A percentile compares a stretch with the other conserved stretches of the same genome.
Evolutionary conservation across 768 basidiomycete species (phyloP).

Genomic region (Hericium rajendrae): DNA sequence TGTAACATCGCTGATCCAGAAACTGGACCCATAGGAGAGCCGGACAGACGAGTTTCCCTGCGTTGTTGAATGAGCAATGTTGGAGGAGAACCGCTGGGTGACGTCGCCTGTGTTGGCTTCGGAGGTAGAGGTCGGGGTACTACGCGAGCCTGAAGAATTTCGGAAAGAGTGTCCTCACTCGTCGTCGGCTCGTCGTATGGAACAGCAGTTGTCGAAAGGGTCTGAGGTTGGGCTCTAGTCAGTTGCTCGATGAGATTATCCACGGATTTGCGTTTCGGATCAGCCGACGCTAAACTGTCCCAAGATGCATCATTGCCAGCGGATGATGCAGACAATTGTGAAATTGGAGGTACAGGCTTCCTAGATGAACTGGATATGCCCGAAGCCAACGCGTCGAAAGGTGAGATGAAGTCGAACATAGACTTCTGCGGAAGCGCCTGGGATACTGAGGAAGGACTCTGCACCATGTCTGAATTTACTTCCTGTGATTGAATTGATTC

Average conservation of each 20-base stretch:
- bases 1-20: slow-evolving; percentile 21
- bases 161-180: slow-evolving; percentile 23
- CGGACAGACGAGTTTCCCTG: slow-evolving; percentile 38
- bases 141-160: slow-evolving; percentile 29
- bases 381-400: slow-evolving; percentile 70
- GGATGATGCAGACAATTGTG: slow-evolving; percentile 29
- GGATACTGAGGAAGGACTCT: slow-evolving; percentile 17
- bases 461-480: slow-evolving; percentile 9
- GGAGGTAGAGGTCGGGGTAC: slow-evolving; percentile 57
- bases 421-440: slow-evolving; percentile 61
- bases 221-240: slow-evolving; percentile 36
- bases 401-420: slow-evolving; percentile 79
- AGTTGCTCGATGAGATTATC: slow-evolving; percentile 74
- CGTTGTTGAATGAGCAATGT: slow-evolving; percentile 41
- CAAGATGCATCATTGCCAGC: slow-evolving; percentile 50
- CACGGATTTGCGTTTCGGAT: slow-evolving; percentile 75
- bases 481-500: slow-evolving; percentile 14
- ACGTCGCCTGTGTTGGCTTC: slow-evolving; percentile 39
- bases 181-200: slow-evolving; percentile 23
- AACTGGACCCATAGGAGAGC: slow-evolving; percentile 35
- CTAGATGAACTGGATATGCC: slow-evolving; percentile 38
- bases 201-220: slow-evolving; percentile 15
- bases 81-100: slow-evolving; percentile 60
- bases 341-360: slow-evolving; percentile 48
- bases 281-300: slow-evolving; percentile 24